Evolutionary conservation across 2,329 filamentous ascomycete genomes (phyloP).

Genomic region (Biscogniauxia mediterranea): DNA sequence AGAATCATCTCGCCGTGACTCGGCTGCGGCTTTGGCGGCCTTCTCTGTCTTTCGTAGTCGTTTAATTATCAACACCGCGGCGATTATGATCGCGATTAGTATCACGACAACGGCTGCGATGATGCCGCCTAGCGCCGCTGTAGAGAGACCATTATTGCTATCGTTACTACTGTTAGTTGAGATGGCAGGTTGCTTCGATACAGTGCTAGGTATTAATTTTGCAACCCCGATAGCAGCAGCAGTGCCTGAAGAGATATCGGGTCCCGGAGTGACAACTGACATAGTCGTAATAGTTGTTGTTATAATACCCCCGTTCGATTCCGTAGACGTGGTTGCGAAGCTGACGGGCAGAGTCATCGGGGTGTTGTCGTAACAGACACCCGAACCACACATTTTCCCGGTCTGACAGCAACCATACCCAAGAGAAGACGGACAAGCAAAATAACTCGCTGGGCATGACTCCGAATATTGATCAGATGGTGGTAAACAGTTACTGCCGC

Average conservation of each 20-base stretch:
- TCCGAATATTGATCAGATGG: slow-evolving; percentile 42
- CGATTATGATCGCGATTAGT: slow-evolving; percentile 46
- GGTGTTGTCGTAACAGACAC: slow-evolving; percentile 47
- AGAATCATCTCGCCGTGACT: slow-evolving; percentile 36
- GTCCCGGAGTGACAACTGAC: slow-evolving; percentile 31
- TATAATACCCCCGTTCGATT: slow-evolving; percentile 36
- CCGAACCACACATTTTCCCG: slow-evolving; percentile 48
- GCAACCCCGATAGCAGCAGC: slow-evolving; percentile 31
- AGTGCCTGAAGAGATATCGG: slow-evolving; percentile 25
- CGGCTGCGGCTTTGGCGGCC: slow-evolving; percentile 36
- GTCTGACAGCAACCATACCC: slow-evolving; percentile 53
- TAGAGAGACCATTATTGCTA: slow-evolving; percentile 35
- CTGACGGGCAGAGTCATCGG: slow-evolving; percentile 46
- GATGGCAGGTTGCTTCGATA: slow-evolving; percentile 40
- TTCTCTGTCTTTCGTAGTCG: slow-evolving; percentile 47
- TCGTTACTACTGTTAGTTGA: slow-evolving; percentile 22
- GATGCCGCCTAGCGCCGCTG: slow-evolving; percentile 50
- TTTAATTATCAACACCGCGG: slow-evolving; percentile 48
- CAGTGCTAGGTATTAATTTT: slow-evolving; percentile 44
- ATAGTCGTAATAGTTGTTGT: slow-evolving; percentile 44
- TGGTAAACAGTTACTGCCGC: slow-evolving; percentile 40
- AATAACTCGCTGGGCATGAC: slow-evolving; percentile 45
- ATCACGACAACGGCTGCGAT: slow-evolving; percentile 50
- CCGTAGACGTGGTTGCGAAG: slow-evolving; percentile 45
- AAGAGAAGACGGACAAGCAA: slow-evolving; percentile 48